These are phyloP conservation scores for Fonticula alba DNA, from an alignment of 78 protist genomes.

Conservation along the genomic window DNA sequence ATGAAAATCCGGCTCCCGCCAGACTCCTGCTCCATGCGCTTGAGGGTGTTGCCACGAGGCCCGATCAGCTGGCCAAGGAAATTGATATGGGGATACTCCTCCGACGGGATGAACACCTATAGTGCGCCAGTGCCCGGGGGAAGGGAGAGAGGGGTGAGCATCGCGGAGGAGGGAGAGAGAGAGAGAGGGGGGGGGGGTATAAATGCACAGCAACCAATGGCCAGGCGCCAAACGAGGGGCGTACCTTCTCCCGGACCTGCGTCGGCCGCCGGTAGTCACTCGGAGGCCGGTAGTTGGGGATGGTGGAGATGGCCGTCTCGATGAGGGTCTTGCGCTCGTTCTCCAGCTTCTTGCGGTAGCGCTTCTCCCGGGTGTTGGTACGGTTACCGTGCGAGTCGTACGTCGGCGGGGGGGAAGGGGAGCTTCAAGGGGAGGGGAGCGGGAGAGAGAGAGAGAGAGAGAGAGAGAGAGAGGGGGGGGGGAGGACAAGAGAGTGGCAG, in stretches of 20 bases:
- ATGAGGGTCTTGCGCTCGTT: constrained; percentile 37
- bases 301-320: constrained; percentile 6
- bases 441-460: too few species aligned
- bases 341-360: constrained; percentile 28
- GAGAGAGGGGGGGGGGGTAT: too few species aligned
- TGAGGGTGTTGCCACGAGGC: constrained; percentile 71
- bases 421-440: too few species aligned
- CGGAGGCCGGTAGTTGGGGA: constrained; percentile 22
- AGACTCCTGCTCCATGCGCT: constrained; percentile 56
- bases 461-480: too few species aligned
- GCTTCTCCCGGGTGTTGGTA: constrained; percentile 56
- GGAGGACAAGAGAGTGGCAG: too few species aligned
- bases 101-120: constrained; percentile 57
- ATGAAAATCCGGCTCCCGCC: constrained; percentile 58
- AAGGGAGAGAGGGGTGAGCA: too few species aligned
- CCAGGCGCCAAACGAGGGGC: too few species aligned
- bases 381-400: constrained; percentile 65
- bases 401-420: constrained; percentile 57
- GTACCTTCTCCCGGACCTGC: too few species aligned
- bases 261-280: too few species aligned
- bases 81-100: constrained; percentile 60
- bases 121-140: too few species aligned
- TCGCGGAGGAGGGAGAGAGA: too few species aligned
- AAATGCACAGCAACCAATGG: too few species aligned
- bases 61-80: constrained; percentile 58